These are phyloP conservation scores for Polychaeton citri DNA, from an alignment of 2,329 filamentous ascomycete genomes.

Conservation along the genomic window DNA sequence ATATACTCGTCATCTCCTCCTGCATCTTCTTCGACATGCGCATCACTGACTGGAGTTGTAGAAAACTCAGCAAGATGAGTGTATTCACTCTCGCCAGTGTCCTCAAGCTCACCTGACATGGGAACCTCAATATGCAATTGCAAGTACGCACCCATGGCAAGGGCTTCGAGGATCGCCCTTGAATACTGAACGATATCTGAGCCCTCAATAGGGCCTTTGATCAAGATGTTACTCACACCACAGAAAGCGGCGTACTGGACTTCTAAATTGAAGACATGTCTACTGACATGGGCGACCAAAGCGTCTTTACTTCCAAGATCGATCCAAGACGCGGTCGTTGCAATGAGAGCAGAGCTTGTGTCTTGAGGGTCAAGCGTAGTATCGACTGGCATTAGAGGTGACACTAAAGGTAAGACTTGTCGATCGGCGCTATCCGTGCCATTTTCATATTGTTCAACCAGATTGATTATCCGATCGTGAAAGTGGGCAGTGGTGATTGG, in stretches of 20 bases:
- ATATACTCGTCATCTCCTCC: slow-evolving; percentile 53
- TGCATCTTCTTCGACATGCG: slow-evolving; percentile 8
- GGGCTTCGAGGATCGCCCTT: slow-evolving; percentile 66
- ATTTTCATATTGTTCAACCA: slow-evolving; percentile 39
- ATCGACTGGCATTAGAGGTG: slow-evolving; percentile 65
- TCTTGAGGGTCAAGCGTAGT: slow-evolving; percentile 58
- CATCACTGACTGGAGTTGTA: slow-evolving; percentile 21
- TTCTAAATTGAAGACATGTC: slow-evolving; percentile 81
- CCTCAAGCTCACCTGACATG: slow-evolving; percentile 64
- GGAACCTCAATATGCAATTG: slow-evolving; percentile 70
- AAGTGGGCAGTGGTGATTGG: slow-evolving; percentile 67
- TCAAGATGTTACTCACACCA: slow-evolving; percentile 68
- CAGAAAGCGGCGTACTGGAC: slow-evolving; percentile 93
- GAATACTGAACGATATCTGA: slow-evolving; percentile 59
- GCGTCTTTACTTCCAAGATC: slow-evolving; percentile 76
- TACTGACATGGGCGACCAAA: slow-evolving; percentile 70
- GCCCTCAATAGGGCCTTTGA: slow-evolving; percentile 52
- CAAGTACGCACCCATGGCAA: slow-evolving; percentile 61
- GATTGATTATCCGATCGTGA: slow-evolving; percentile 50
- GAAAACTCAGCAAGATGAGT: slow-evolving; percentile 40
- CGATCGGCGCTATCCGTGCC: slow-evolving; percentile 25
- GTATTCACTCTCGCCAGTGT: slow-evolving; percentile 35
- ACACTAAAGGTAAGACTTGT: slow-evolving; percentile 32
- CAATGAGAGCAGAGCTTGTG: slow-evolving; percentile 60
- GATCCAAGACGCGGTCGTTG: slow-evolving; percentile 80